Evolutionary conservation across 768 basidiomycete species (phyloP).

Genomic region (Pulveroboletus ravenelii): DNA sequence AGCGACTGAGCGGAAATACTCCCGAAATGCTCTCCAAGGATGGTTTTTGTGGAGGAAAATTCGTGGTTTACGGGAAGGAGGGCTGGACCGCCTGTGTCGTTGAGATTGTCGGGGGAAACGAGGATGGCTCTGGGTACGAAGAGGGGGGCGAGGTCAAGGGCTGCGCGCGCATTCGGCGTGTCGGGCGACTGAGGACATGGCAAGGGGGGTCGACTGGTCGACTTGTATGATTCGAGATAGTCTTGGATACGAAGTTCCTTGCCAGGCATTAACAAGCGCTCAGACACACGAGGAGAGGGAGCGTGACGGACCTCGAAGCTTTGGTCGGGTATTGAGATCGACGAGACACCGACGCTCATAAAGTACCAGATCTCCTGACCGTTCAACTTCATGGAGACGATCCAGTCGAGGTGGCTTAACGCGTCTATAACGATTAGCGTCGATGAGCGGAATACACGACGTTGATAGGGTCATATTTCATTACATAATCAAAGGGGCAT

Average conservation of each 20-base stretch:
- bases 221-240: constrained; percentile 46
- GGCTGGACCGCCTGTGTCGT: not conserved
- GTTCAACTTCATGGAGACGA: constrained; percentile 9
- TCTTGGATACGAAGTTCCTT: constrained; percentile 56
- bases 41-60: constrained; percentile 24
- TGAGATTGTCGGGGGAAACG: constrained; percentile 3
- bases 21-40: constrained; percentile 29
- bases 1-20: constrained; percentile 36
- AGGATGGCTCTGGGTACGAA: constrained; percentile 42
- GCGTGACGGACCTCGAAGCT: constrained; percentile 26
- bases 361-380: constrained; percentile 21
- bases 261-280: not conserved
- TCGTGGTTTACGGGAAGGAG: constrained; percentile 17
- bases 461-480: not conserved
- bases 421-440: not conserved
- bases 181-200: constrained; percentile 47
- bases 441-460: not conserved
- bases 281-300: not conserved
- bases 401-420: not conserved
- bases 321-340: constrained; percentile 10
- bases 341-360: constrained; percentile 25
- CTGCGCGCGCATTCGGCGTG: constrained; percentile 38
- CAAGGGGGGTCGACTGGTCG: constrained; percentile 43
- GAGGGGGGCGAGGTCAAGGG: constrained; percentile 45
- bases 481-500: constrained; percentile 10